Conservation (phyloP, 2,329 filamentous ascomycete species). For the Colletotrichum camelliae region DNA sequence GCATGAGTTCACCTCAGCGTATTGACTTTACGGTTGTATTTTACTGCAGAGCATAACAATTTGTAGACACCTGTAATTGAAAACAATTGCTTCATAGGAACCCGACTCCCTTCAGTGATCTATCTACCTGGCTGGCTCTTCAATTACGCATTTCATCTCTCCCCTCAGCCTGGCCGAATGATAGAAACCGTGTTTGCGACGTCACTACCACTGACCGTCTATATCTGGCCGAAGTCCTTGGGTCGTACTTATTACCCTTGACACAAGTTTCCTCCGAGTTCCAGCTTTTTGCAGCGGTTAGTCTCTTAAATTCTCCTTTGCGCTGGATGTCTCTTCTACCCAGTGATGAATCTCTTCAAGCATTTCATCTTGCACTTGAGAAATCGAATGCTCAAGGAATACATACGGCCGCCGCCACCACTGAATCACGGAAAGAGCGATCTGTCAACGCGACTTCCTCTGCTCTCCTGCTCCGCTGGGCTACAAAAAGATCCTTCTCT, state of each 20-base stretch:
- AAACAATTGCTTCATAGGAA: neutral
- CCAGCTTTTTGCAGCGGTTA: neutral
- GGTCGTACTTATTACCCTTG: neutral
- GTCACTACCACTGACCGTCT: neutral
- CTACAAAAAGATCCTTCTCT: neutral
- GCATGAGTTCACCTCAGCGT: neutral
- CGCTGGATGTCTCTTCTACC: neutral
- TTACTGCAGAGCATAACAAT: neutral
- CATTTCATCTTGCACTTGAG: neutral
- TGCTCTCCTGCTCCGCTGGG: neutral
- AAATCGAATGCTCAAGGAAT: neutral
- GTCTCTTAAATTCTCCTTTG: neutral
- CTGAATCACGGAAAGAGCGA: neutral
- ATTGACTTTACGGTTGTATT: neutral
- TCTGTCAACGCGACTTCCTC: neutral
- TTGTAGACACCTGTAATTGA: neutral
- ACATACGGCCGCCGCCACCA: rapidly evolving
- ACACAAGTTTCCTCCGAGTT: neutral
- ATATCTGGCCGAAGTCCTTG: neutral
- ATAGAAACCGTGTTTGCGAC: no score
- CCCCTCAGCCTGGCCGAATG: no score
- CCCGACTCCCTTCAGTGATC: neutral
- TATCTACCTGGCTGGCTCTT: neutral
- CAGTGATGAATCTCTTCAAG: neutral
- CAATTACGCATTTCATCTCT: neutral